Base-by-base conservation (phyloP, 208 protist species). In the Sergeia podlipaevii region DNA sequence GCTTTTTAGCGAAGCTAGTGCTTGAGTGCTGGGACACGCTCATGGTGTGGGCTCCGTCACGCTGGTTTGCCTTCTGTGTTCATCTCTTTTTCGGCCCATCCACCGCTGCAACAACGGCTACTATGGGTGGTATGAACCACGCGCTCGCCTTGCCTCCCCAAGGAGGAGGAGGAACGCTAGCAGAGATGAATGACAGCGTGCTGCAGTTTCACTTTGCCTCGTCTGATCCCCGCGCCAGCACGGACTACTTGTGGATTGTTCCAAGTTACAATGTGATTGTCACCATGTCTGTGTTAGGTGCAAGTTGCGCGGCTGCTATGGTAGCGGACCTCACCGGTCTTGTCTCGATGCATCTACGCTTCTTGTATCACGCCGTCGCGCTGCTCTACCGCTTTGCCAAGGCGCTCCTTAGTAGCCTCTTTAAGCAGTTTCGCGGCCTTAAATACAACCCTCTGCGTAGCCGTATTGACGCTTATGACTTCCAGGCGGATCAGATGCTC, bases 371-470 rank as follows among this genome's bases (percentile, higher is more conserved):
- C 52, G 63, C 75, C 28, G 58, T 80, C 21, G 77, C 80, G 4
- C 38, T 87, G n/a, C 70, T 85, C 2, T 96, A 93, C 74, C 73
- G 77, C 33, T 47, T 78, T 13, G 70, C 74, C 27, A 34, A 58
- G 4, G 54, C 59, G 4, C 56, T 90, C 29, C 51, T 96, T 11
- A 38, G 34, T 3, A 84, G 74, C 65, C 63, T 97, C 3, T 95
- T 77, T 28, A 60, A 73, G 36, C 81, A 97, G 45, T 96, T 98
- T 38, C 70, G 83, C 43, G 92, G 93, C 2, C 90, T 85, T 48
- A 90, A 93, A 65, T 91, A 88, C 74, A 97, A 98, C 63, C 85
- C 89, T n/a, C 80, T 98, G n/a, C 85, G 89, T 7, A 68, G 82
- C 11, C 85, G 93, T 23, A 83, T 78, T 3, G 96, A 98, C 61